Evolutionary conservation across 2,329 filamentous ascomycete genomes (phyloP), one percentile per base, ranked within the genome.

Genomic region (Gaeumannomyces tritici): DNA sequence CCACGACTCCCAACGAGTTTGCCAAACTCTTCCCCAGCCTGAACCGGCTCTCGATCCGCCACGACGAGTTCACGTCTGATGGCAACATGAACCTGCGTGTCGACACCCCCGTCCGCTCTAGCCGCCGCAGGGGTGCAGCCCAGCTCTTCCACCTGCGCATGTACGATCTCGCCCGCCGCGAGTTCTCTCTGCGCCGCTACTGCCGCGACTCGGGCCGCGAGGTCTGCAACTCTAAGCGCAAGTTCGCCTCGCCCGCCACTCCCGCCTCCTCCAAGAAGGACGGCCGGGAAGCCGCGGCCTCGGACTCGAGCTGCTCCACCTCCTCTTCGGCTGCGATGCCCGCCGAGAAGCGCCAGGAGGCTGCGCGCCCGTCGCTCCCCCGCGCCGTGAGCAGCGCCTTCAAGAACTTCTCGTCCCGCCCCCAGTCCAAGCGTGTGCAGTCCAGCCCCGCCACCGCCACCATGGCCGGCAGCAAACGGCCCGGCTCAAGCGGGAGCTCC

Each of bases 71-170:
- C 59, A 95, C 92, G 0, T 76, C 88, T 4, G 93, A 99, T 72
- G 93, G 93, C 47, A 96, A 97, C 79, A 96, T 97, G 91, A 98
- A 98, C 72, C 81, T 99, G 63, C 88, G 93, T 35, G 82, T 98
- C 63, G 93, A 96, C 72, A 93, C 91, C 7, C 80, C 89, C 65
- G 83, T 90, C 57, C 81, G 82, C 29, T 83, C 83, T 55, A 83
- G 83, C 66, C 83, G 86, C 65, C 85, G 86, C 68, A 84, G 89
- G 69, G 29, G 28, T 13, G 33, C 59, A n/a, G 90, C 87, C 6
- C 84, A 88, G 72, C 86, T 99, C 59, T 98, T 97, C 76, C 93
- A 99, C 74, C 80, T 98, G 64, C 89, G 92, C 69, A 96, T 99
- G 91, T 88, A 96, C 73, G 91, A 98, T 73, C 79, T 98, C 62